These are phyloP conservation scores for Hyphopichia pseudoburtonii DNA, from an alignment of 1,139 yeast genomes.

Conservation along the genomic window DNA sequence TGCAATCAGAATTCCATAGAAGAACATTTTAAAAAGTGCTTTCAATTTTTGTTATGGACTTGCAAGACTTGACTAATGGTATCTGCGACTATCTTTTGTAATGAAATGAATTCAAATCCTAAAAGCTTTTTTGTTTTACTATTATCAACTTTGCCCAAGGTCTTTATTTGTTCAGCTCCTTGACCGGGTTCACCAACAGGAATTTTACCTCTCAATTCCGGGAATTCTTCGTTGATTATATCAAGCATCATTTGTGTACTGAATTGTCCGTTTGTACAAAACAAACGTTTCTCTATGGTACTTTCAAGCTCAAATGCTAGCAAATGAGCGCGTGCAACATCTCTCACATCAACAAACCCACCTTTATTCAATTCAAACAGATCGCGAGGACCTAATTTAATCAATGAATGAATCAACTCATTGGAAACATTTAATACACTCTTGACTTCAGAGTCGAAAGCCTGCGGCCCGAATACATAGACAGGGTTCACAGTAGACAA, in stretches of 20 bases:
- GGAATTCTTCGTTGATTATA: slow-evolving; percentile 27
- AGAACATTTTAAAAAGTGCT: too few species aligned
- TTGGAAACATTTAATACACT: slow-evolving; percentile 37
- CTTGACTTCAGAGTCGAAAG: slow-evolving; percentile 28
- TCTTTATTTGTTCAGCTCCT: slow-evolving; percentile 20
- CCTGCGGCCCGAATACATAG: slow-evolving; percentile 45
- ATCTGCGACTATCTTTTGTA: slow-evolving; percentile 3
- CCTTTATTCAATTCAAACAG: slow-evolving; percentile 27
- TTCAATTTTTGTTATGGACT: too few species aligned
- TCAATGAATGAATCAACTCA: slow-evolving; percentile 25
- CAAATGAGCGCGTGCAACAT: slow-evolving; percentile 39
- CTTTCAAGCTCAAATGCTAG: slow-evolving; percentile 27
- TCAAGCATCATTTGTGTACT: slow-evolving; percentile 35
- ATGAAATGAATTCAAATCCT: slow-evolving; percentile 22
- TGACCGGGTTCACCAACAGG: slow-evolving; percentile 30
- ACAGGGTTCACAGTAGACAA: slow-evolving; percentile 30
- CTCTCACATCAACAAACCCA: slow-evolving; percentile 40
- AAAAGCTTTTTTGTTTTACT: slow-evolving; percentile 26
- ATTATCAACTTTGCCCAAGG: slow-evolving; percentile 21
- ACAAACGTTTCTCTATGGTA: slow-evolving; percentile 26
- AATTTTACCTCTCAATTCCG: slow-evolving; percentile 22
- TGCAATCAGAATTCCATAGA: too few species aligned
- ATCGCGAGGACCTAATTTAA: slow-evolving; percentile 22
- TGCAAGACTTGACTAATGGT: slow-evolving; percentile 2
- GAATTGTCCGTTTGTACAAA: slow-evolving; percentile 28